phyloP scores from a whole-genome alignment of 2,329 filamentous ascomycete species.

The Beauveria sp. region DNA sequence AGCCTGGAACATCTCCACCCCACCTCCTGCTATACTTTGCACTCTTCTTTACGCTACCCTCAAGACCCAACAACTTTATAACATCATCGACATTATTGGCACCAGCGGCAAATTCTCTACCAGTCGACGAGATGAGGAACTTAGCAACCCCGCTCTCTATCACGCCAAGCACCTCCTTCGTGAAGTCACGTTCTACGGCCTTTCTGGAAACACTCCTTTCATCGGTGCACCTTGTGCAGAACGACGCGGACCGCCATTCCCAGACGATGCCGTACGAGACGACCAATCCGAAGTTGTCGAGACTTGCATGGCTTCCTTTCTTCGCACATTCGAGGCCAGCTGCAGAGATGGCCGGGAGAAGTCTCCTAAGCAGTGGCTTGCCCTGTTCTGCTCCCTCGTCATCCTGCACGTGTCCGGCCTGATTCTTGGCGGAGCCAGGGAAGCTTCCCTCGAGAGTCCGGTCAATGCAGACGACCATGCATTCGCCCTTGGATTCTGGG shows the following conservation, averaged over 20 bases:
- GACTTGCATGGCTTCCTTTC: constrained; percentile 42
- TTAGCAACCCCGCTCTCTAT: constrained; percentile 42
- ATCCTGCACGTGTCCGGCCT: constrained; percentile 51
- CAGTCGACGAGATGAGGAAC: constrained; percentile 40
- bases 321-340: constrained; percentile 44
- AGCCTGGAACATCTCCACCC: constrained; percentile 4
- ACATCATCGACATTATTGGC: constrained; percentile 45
- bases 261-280: constrained; percentile 38
- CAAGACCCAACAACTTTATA: constrained; percentile 38
- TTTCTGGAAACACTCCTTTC: constrained; percentile 39
- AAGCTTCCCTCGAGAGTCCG: neutral
- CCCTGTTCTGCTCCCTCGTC: constrained; percentile 47
- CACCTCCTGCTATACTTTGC: constrained; percentile 38
- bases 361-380: constrained; percentile 40
- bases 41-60: constrained; percentile 47
- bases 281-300: constrained; percentile 41
- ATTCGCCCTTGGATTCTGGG: constrained; percentile 1
- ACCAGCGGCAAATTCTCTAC: constrained; percentile 41
- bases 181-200: constrained; percentile 46
- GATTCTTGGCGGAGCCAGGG: constrained; percentile 38
- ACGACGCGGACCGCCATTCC: constrained; percentile 15
- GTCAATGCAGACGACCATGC: constrained; percentile 7
- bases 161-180: constrained; percentile 47
- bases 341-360: constrained; percentile 26
- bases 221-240: constrained; percentile 23